Evolutionary conservation across 192 early-diverging fungal species (phyloP), one percentile per base, ranked within the genome.

Genomic region (Chytriomyces sp.): DNA sequence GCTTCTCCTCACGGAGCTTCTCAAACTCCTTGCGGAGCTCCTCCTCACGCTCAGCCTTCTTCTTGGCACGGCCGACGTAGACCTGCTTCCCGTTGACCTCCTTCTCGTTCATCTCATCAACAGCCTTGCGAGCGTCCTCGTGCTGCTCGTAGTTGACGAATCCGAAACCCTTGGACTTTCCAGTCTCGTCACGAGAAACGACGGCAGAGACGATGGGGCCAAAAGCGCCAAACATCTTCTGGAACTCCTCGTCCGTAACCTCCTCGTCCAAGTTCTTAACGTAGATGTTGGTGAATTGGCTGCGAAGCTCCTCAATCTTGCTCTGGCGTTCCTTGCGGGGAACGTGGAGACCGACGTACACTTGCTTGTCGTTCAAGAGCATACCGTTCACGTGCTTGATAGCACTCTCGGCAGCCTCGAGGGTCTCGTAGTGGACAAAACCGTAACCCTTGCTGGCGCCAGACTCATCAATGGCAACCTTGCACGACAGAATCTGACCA

Each of bases 381-480:
- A 99, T 99, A 32, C 98, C 98, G 78, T 99, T 95, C 79, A 99
- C 98, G 80, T 92, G 89, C 82, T 94, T 91, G 84, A 99, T 99
- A 58, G 98, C 98, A 70, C 82, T 85, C 64, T 96, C 91, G 59
- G 98, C 98, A 57, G 93, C 87, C 76, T 97, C 95, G 59, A 85
- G 81, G 34, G 91, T 94, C 83, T 99, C 96, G 83, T 96, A 99
- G 87, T 99, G 96, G 66, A 99, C 98, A 73, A 94, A 99, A 53
- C 98, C 98, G 84, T 94, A 98, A 31, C 98, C 98, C 79, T 92
- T 94, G 78, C 93, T 94, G 58, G 79, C 85, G 1, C 60, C 60
- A 62, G 17, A 19, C 44, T 75, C 74, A 49, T 96, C 92, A 68
- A 88, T 84, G 56, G 92, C 95, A 75, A 99, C 94, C 86, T 99